Evolutionary conservation across 805 yeast genomes (phyloP).

Genomic region (Hanseniaspora mollemarum): DNA sequence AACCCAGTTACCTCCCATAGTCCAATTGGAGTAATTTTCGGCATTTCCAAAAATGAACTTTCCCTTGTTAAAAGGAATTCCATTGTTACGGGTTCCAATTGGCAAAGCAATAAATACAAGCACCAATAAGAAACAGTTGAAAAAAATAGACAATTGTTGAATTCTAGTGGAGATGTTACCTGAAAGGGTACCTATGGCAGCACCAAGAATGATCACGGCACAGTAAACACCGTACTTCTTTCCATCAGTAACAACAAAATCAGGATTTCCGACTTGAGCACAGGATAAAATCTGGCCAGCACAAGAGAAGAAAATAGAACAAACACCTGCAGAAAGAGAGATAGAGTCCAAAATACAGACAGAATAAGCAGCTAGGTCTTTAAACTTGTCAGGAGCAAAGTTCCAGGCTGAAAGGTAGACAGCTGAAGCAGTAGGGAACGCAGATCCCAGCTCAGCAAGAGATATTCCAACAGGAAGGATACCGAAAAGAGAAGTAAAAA

Average conservation of each 20-base stretch:
- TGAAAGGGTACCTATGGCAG: slow-evolving; percentile 40
- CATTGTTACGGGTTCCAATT: slow-evolving; percentile 35
- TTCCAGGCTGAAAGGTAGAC: slow-evolving; percentile 49
- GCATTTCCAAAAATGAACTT: slow-evolving; percentile 43
- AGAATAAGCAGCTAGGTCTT: slow-evolving; percentile 41
- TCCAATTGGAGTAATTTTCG: slow-evolving; percentile 42
- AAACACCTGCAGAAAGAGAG: slow-evolving; percentile 48
- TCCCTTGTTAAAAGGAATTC: slow-evolving; percentile 36
- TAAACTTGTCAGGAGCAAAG: slow-evolving; percentile 41
- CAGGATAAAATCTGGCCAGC: slow-evolving; percentile 40
- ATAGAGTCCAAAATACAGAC: slow-evolving; percentile 51
- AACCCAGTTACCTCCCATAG: slow-evolving; percentile 44
- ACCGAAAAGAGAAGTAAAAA: slow-evolving; percentile 34
- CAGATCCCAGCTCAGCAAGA: slow-evolving; percentile 48
- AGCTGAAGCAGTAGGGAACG: slow-evolving; percentile 60
- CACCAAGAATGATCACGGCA: slow-evolving; percentile 42
- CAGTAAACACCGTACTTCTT: slow-evolving; percentile 50
- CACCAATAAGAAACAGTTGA: slow-evolving; percentile 40
- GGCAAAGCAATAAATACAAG: slow-evolving; percentile 50
- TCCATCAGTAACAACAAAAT: slow-evolving; percentile 41
- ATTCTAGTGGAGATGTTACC: slow-evolving; percentile 42
- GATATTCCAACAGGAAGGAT: slow-evolving; percentile 42
- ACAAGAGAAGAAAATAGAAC: slow-evolving; percentile 52
- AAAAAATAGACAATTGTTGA: slow-evolving; percentile 43
- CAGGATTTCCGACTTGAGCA: slow-evolving; percentile 36